phyloP scores from a whole-genome alignment of 1,139 yeast species.

The Blastobotrys apis region DNA sequence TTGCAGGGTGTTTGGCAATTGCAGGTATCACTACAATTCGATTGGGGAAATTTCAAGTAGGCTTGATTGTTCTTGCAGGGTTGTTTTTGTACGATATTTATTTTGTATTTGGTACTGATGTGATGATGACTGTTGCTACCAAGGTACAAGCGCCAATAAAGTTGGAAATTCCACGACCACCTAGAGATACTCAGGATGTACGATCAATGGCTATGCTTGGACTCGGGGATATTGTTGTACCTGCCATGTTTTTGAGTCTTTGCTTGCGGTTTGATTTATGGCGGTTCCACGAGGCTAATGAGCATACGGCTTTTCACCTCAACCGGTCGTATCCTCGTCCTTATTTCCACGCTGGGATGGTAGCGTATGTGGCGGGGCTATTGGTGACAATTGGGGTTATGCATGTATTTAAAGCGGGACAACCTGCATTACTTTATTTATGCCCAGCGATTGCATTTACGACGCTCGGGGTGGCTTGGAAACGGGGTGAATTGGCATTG shows the following conservation, averaged over 20 bases:
- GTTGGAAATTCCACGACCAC: constrained; percentile 44
- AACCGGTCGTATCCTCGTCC: constrained; percentile 40
- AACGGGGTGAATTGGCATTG: constrained; percentile 41
- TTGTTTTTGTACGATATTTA: constrained; percentile 60
- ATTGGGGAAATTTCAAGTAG: constrained; percentile 43
- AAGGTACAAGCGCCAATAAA: constrained; percentile 53
- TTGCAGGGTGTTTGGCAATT: constrained; percentile 14
- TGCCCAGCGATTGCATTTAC: constrained; percentile 49
- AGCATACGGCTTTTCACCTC: constrained; percentile 38
- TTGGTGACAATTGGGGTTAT: constrained; percentile 42
- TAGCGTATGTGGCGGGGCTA: constrained; percentile 47
- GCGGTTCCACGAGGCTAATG: constrained; percentile 35
- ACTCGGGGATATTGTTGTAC: constrained; percentile 58
- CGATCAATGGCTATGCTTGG: constrained; percentile 44
- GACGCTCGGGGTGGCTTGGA: constrained; percentile 34
- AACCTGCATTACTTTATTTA: constrained; percentile 63
- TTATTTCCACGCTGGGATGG: constrained; percentile 44
- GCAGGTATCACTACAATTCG: constrained; percentile 15
- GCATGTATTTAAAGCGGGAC: constrained; percentile 45
- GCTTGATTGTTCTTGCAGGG: constrained; percentile 43
- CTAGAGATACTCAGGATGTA: constrained; percentile 15
- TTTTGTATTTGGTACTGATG: constrained; percentile 60
- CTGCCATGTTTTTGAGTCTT: constrained; percentile 49
- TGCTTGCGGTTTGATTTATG: constrained; percentile 50
- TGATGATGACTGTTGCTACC: constrained; percentile 63